Conservation (phyloP, 1,284 basidiomycete species). For the Chondrostereum purpureum region DNA sequence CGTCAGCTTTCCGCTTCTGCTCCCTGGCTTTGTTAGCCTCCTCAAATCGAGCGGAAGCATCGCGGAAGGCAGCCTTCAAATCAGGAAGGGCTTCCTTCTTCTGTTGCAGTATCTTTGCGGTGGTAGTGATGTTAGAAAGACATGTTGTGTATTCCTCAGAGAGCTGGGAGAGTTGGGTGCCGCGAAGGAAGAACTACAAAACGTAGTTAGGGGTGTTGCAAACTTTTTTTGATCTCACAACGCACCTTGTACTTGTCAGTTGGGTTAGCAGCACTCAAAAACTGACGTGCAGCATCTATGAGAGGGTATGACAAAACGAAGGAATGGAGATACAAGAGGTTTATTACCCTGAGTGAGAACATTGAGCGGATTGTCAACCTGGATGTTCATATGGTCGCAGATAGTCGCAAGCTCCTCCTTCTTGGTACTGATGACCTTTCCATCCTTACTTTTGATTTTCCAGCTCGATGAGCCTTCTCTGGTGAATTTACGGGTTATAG, state of each 20-base stretch:
- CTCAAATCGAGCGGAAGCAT: constrained; percentile 58
- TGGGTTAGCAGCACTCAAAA: constrained; percentile 79
- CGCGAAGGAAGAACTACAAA: constrained; percentile 84
- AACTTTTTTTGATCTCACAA: constrained; percentile 2
- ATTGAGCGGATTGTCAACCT: constrained; percentile 96
- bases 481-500: constrained; percentile 78
- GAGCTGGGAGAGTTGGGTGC: constrained; percentile 88
- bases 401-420: constrained; percentile 83
- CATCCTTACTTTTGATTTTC: constrained; percentile 77
- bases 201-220: no score
- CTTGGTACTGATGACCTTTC: constrained; percentile 69
- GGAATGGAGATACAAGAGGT: constrained; percentile 1
- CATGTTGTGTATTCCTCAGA: constrained; percentile 82
- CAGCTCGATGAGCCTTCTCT: constrained; percentile 72
- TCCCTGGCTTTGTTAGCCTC: constrained; percentile 71
- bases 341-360: constrained; percentile 80
- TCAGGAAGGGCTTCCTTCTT: constrained; percentile 75
- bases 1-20: constrained; percentile 60
- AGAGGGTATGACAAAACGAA: neutral
- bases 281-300: constrained; percentile 63
- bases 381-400: constrained; percentile 92
- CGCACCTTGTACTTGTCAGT: constrained; percentile 86
- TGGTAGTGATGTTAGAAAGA: constrained; percentile 64
- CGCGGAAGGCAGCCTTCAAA: constrained; percentile 52
- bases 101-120: constrained; percentile 53